Evolutionary conservation across 441 rosid species (phyloP), one percentile per base, ranked within the genome.

Genomic region (Euphorbia celastroides): DNA sequence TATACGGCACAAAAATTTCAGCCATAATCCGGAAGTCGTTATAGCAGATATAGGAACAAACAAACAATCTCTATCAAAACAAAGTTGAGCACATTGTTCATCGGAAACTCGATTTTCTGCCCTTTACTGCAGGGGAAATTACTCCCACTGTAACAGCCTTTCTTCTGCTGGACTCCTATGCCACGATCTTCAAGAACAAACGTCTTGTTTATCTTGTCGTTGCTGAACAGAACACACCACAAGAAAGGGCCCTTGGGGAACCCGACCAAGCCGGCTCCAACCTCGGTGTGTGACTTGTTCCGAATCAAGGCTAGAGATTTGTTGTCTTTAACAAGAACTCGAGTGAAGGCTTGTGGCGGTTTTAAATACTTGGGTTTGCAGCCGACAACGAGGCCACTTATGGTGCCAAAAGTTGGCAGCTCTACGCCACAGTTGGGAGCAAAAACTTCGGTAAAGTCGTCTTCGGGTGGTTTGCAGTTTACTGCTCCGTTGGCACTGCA

Each of bases 371-470:
- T 83, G 34, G 82, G 75, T 68, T 83, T 82, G 68, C 97, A 89
- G 7, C 92, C 92, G 57, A 85, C 81, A 22, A 89, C 77, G 72
- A 83, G 89, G 70, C 96, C 96, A 0, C 89, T 89, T 52, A 92
- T 74, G 68, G 86, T 78, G 75, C 88, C 88, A 5, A 89, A 65
- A 23, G 93, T 88, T 3, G 96, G 91, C 22, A 89, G 86, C 70
- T 89, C 92, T 12, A 92, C 92, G 6, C 94, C 96, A 23, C 96
- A 89, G 64, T 92, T 87, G 16, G 96, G 90, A 68, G 90, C 93
- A 4, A 88, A 91, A 57, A 91, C 79, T 78, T 88, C 90, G 0
- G 83, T 86, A 83, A 87, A 89, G 76, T 88, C 90, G 57, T 76
- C 89, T 69, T 86, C 92, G 7, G 88, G 79, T 48, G 86, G 93